Base-by-base conservation (phyloP, 176 grass and related monocot genomes). In the Hordeum marinum region DNA sequence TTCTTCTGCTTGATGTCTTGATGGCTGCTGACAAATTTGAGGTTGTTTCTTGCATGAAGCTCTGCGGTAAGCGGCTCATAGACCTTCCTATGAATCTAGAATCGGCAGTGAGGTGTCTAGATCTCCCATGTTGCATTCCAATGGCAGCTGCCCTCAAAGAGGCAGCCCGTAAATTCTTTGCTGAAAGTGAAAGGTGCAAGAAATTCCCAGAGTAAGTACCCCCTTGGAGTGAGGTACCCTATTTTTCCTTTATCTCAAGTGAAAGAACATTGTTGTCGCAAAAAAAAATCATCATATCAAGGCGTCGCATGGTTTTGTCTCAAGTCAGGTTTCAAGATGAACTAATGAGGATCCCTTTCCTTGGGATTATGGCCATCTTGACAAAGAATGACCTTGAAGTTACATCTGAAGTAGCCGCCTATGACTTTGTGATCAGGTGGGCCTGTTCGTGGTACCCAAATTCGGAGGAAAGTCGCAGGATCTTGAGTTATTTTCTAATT, bases 381-480 rank as follows among this genome's bases (percentile, higher is more conserved):
- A 89, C 87, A 73, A 91, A 89, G 59, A 87, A 91, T 80, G 94
- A 96, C n/a, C 87, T 91, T 48, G 89, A 91, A 68, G 89, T 88
- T 50, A 87, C 87, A 63, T 93, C 94, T 26, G 91, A 96, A 54
- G 91, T 90, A 84, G 85, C 82, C 4, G 80, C 91, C 72, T 96
- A 91, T 59, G 94, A 96, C 70, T 91, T 91, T 43, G 72, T 96
- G 68, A 67, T 93, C 42, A 96, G 90, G 80, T 96, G 94, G 94
- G 88, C 82, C 35, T 84, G 82, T 15, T 21, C 48, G 1, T 91
- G 89, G 81, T 96, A 41, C 10, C 67, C 35, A 40, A 12, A 13
- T 70, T 6, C 36, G n/a, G 67, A 70, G 12, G 67, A 70, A 70
- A 70, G 36, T 21, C 21, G 2, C 36, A n/a, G 39, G 20, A 70